phyloP scores from a whole-genome alignment of 768 basidiomycete genomes.

The Podaxis mareebaensis region DNA sequence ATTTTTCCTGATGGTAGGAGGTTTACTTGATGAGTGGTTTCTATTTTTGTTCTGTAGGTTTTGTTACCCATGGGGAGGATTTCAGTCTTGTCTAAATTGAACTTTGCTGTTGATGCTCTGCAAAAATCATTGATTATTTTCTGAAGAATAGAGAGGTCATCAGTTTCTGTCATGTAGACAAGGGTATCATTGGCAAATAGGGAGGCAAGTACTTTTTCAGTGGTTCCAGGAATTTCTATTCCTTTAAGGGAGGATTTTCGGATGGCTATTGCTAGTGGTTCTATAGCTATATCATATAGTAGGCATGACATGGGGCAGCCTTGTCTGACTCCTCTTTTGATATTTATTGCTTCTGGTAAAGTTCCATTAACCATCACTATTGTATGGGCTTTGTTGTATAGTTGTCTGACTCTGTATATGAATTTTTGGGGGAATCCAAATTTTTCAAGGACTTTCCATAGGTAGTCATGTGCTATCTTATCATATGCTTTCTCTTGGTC shows the following conservation, averaged over 20 bases:
- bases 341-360: constrained; percentile 20
- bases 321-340: constrained; percentile 34
- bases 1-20: constrained; percentile 8
- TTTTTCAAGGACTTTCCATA: constrained; percentile 21
- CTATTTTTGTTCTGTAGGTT: constrained; percentile 9
- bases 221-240: constrained; percentile 17
- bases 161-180: constrained; percentile 18
- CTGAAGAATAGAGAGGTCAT: neutral
- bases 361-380: constrained; percentile 31
- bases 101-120: constrained; percentile 26
- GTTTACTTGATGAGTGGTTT: constrained; percentile 15
- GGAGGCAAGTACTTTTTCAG: constrained; percentile 24
- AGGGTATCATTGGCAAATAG: constrained; percentile 40
- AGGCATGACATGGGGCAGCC: constrained; percentile 40
- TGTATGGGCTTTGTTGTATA: constrained; percentile 19
- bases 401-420: constrained; percentile 25
- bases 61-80: constrained; percentile 37
- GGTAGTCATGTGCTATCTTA: constrained; percentile 32
- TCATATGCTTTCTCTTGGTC: constrained; percentile 22
- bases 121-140: neutral
- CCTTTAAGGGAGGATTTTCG: constrained; percentile 28
- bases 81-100: constrained; percentile 22
- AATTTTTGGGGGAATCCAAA: constrained; percentile 28
- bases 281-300: constrained; percentile 35
- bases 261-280: constrained; percentile 32